Conservation (phyloP, 352 stramenopile species). For the Pythium sukuiense region DNA sequence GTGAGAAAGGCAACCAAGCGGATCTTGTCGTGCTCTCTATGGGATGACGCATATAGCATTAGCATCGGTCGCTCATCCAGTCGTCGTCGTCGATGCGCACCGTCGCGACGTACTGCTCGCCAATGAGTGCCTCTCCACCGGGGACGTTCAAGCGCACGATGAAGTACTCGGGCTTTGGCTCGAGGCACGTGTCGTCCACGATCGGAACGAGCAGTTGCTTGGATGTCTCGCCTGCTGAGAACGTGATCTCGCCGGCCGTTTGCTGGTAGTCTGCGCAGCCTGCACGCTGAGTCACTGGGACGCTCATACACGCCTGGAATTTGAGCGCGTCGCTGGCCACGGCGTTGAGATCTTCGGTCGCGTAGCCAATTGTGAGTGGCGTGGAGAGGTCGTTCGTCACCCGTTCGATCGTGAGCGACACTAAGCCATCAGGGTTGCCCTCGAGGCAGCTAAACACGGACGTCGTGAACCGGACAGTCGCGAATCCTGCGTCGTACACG, state of each 20-base stretch:
- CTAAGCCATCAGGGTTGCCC: constrained; percentile 48
- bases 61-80: constrained; percentile 63
- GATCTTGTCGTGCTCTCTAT: background rate
- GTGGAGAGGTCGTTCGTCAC: constrained; percentile 39
- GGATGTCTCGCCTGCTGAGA: constrained; percentile 81
- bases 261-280: constrained; percentile 81
- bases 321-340: constrained; percentile 51
- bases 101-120: constrained; percentile 86
- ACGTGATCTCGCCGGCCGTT: constrained; percentile 85
- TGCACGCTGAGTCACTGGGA: constrained; percentile 53
- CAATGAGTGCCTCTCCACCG: constrained; percentile 85
- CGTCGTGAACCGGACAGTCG: constrained; percentile 56
- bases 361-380: constrained; percentile 66
- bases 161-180: constrained; percentile 88
- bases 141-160: constrained; percentile 91
- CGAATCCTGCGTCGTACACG: constrained; percentile 61
- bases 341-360: constrained; percentile 75
- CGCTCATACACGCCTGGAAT: constrained; percentile 57
- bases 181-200: constrained; percentile 93
- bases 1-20: background rate
- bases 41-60: constrained; percentile 6
- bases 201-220: constrained; percentile 90
- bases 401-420: constrained; percentile 61
- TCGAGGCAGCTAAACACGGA: constrained; percentile 65
- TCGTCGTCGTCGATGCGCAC: constrained; percentile 95